Percentiles rank a stretch among this genome's conserved stretches.
Evolutionary conservation across 345 rosid genomes (phyloP).

Genomic region (Pistacia atlantica): DNA sequence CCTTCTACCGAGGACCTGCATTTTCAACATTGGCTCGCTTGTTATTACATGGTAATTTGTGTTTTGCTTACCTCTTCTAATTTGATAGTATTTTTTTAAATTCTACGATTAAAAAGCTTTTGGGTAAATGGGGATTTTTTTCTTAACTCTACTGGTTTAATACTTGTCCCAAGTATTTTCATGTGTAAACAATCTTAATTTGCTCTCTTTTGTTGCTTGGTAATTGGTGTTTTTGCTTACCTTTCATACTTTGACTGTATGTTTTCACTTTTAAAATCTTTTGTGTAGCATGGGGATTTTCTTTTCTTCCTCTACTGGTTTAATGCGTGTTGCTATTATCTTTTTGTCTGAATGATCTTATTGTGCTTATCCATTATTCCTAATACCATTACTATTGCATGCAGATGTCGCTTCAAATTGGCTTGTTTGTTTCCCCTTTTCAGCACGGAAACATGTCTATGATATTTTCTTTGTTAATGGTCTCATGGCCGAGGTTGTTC

Average conservation of each 20-base stretch:
- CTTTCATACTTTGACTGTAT: too few relatives aligned
- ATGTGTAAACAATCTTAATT: not conserved
- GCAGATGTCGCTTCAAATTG: conserved; percentile 91
- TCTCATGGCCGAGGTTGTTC: conserved; percentile 69
- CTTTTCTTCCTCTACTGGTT: too few relatives aligned
- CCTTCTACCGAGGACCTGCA: conserved; percentile 73
- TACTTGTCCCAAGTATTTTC: not conserved
- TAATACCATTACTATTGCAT: conserved; percentile 19
- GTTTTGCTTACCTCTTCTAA: not conserved
- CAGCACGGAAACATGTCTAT: conserved; percentile 68
- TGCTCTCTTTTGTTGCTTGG: too few relatives aligned
- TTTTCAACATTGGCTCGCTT: conserved; percentile 71
- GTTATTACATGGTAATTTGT: conserved; percentile 61
- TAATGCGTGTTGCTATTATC: not conserved
- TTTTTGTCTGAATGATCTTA: not conserved
- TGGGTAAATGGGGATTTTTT: not conserved
- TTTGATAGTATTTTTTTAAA: conserved; percentile 3
- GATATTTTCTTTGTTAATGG: conserved; percentile 84
- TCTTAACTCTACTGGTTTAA: not conserved
- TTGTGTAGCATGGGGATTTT: too few relatives aligned
- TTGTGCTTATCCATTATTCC: not conserved
- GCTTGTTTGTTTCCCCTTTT: conserved; percentile 84
- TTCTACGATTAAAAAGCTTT: not conserved
- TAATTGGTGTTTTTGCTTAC: too few relatives aligned
- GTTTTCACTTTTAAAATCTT: too few relatives aligned